Conservation (phyloP, 2,329 filamentous ascomycete genomes). For the Trichoderma arundinaceum region DNA sequence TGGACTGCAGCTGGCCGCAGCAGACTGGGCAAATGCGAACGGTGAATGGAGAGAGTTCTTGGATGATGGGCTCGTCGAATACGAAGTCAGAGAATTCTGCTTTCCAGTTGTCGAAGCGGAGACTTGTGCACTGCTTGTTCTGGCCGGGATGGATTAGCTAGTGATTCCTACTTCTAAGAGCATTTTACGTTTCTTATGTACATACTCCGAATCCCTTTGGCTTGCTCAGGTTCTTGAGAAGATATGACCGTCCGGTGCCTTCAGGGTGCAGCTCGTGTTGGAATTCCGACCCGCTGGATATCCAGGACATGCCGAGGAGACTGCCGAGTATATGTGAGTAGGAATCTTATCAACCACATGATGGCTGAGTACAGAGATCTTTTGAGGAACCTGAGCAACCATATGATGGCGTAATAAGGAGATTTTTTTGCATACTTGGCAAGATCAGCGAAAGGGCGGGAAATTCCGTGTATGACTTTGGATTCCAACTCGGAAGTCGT, state of each 20-base stretch:
- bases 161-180: background rate
- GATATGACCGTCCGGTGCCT: conserved; percentile 25
- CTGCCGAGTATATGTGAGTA: conserved; percentile 27
- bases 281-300: conserved; percentile 27
- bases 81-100: conserved; percentile 27
- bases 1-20: background rate
- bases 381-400: conserved; percentile 23
- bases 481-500: conserved; percentile 28
- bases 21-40: background rate
- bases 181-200: conserved; percentile 1
- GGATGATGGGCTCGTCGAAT: conserved; percentile 29
- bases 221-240: conserved; percentile 30
- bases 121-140: conserved; percentile 29
- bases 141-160: conserved; percentile 11
- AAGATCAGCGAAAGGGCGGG: conserved; percentile 25
- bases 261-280: conserved; percentile 26
- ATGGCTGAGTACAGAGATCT: conserved; percentile 25
- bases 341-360: conserved; percentile 21
- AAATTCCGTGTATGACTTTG: conserved; percentile 29
- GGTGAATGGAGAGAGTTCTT: conserved; percentile 28
- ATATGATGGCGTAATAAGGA: conserved; percentile 28
- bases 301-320: conserved; percentile 30
- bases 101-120: conserved; percentile 29
- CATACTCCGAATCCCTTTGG: conserved; percentile 28
- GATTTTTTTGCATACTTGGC: conserved; percentile 27